Percentiles rank a stretch among this genome's conserved stretches.
Conservation (phyloP, 2,329 filamentous ascomycete species). For the Beauveria scarabaeidicola region DNA sequence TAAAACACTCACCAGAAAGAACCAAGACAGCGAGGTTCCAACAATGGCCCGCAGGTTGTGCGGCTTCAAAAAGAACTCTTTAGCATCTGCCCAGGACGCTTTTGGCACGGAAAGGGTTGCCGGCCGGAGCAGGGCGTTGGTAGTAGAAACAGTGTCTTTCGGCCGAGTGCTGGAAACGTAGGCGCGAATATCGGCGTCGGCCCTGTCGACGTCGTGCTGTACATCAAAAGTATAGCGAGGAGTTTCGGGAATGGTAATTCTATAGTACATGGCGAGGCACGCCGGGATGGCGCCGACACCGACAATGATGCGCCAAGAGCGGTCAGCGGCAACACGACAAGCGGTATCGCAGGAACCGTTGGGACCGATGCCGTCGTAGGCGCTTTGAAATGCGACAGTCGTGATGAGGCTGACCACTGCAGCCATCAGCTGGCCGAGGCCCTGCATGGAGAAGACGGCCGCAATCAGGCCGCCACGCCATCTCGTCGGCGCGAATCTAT, state of each 20-base stretch:
- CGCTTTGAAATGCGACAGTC: slow-evolving; percentile 52
- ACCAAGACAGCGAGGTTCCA: slow-evolving; percentile 74
- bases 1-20: slow-evolving; percentile 49
- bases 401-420: slow-evolving; percentile 64
- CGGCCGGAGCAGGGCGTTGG: slow-evolving; percentile 32
- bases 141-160: background rate
- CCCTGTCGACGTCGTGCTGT: slow-evolving; percentile 65
- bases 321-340: slow-evolving; percentile 65
- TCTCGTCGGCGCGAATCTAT: slow-evolving; percentile 67
- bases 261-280: slow-evolving; percentile 74
- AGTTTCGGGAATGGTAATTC: slow-evolving; percentile 77
- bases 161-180: slow-evolving; percentile 38
- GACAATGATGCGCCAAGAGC: slow-evolving; percentile 75
- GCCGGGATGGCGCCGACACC: slow-evolving; percentile 72
- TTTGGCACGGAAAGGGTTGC: slow-evolving; percentile 53
- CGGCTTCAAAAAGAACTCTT: slow-evolving; percentile 59
- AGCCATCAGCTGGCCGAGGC: slow-evolving; percentile 66
- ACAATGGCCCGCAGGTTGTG: slow-evolving; percentile 62
- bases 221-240: slow-evolving; percentile 79
- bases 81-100: slow-evolving; percentile 62
- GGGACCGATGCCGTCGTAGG: slow-evolving; percentile 34
- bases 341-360: slow-evolving; percentile 45
- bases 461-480: slow-evolving; percentile 81
- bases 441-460: slow-evolving; percentile 78
- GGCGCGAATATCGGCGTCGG: slow-evolving; percentile 60